These are phyloP conservation scores for Fusarium abutilonis DNA, from an alignment of 2,329 filamentous ascomycete genomes.

Conservation along the genomic window DNA sequence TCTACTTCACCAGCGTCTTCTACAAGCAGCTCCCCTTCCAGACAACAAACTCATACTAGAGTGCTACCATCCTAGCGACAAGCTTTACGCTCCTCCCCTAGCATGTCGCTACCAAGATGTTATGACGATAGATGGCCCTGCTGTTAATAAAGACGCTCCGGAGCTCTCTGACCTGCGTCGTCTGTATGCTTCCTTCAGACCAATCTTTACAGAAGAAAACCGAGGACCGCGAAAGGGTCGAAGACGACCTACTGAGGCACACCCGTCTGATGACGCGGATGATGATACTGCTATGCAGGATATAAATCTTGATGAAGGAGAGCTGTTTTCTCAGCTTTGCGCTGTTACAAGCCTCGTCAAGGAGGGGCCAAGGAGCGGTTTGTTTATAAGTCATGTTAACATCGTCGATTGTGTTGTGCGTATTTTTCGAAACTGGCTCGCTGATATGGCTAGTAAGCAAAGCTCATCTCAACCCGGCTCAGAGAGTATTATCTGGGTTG, in stretches of 20 bases:
- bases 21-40: slow-evolving; percentile 48
- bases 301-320: slow-evolving; percentile 72
- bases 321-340: slow-evolving; percentile 80
- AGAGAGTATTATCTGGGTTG: slow-evolving; percentile 72
- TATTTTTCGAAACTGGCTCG: slow-evolving; percentile 78
- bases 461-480: slow-evolving; percentile 1
- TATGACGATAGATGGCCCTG: slow-evolving; percentile 35
- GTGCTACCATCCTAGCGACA: slow-evolving; percentile 78
- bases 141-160: slow-evolving; percentile 14
- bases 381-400: slow-evolving; percentile 72
- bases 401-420: slow-evolving; percentile 75
- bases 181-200: slow-evolving; percentile 77
- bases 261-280: slow-evolving; percentile 27
- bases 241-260: slow-evolving; percentile 13
- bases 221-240: slow-evolving; percentile 48
- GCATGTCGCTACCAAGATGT: slow-evolving; percentile 73
- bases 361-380: slow-evolving; percentile 66
- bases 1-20: slow-evolving; percentile 71
- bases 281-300: slow-evolving; percentile 65
- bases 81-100: slow-evolving; percentile 74
- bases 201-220: slow-evolving; percentile 66
- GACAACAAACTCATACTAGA: slow-evolving; percentile 75
- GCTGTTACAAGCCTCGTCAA: slow-evolving; percentile 74
- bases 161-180: slow-evolving; percentile 56
- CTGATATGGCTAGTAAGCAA: slow-evolving; percentile 49